Evolutionary conservation across 2,329 filamentous ascomycete species (phyloP), one percentile per base, ranked within the genome.

Genomic region (Verticillium longisporum): DNA sequence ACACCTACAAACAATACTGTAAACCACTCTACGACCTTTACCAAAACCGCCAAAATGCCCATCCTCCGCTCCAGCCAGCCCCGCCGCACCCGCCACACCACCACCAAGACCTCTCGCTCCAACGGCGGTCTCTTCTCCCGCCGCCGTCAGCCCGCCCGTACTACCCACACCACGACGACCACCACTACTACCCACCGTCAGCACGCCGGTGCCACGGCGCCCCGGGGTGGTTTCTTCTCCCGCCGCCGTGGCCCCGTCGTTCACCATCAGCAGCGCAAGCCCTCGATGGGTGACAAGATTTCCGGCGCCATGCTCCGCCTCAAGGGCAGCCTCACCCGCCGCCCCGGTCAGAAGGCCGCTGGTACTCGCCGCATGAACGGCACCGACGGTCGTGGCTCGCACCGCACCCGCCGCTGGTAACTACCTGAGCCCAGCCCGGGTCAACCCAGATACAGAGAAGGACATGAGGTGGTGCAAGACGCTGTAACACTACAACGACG

Each of bases 281-380:
- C 85, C 3, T 84, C 81, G 45, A 78, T 93, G 66, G 88, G 88
- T 56, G 90, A 94, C 77, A 94, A 93, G 75, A 82, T 94, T 67
- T 87, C 83, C 57, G 91, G 91, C 18, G 90, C 89, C 0, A 78
- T 94, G 72, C 80, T 90, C 77, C 91, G 84, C 78, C 74, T 94
- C 65, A 87, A 86, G 73, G 90, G 91, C 7, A 84, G 79, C 60
- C 71, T 94, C 61, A 92, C 88, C 1, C 75, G 84, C 56, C 80
- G 86, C 50, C 88, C 89, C 2, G 90, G 87, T 15, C 56, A 61
- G 33, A 57, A 89, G 86, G 89, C 88, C 72, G 88, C 89, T 67
- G 89, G 89, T 33, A 89, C 88, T 57, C 81, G 88, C 62, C 82
- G 89, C 60, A 91, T 91, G 87, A 83, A 85, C 67, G 88, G 89